phyloP scores from a whole-genome alignment of 768 basidiomycete species.

The Albatrellus ellisii region DNA sequence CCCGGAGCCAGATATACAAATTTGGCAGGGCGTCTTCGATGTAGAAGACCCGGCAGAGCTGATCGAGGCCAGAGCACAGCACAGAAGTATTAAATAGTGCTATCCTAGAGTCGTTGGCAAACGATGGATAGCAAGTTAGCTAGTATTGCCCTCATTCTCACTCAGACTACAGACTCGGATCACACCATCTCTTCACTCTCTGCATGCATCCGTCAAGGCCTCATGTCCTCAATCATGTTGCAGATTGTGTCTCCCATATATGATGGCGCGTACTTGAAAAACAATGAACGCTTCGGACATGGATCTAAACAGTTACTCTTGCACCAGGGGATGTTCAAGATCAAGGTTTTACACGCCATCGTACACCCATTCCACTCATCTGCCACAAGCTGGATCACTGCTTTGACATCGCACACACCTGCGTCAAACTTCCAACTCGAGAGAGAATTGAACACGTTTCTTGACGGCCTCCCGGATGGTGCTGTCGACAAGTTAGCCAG shows the following conservation, averaged over 20 bases:
- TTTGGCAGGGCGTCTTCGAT: too few species aligned
- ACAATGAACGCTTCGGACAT: conserved; percentile 79
- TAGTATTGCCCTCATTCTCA: too few species aligned
- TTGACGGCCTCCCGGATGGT: conserved; percentile 55
- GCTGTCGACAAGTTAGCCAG: conserved; percentile 67
- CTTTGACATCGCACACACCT: conserved; percentile 66
- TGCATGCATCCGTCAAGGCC: too few species aligned
- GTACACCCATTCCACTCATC: conserved; percentile 89
- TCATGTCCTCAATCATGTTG: conserved; percentile 84
- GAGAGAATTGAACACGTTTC: conserved; percentile 84
- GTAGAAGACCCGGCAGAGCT: too few species aligned
- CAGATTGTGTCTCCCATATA: conserved; percentile 40
- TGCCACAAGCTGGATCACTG: conserved; percentile 72
- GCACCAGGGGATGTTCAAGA: conserved; percentile 75
- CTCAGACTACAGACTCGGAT: too few species aligned
- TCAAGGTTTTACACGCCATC: conserved; percentile 94
- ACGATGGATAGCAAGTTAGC: too few species aligned
- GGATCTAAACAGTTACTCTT: conserved; percentile 42
- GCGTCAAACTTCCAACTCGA: conserved; percentile 60
- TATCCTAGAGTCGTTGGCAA: too few species aligned
- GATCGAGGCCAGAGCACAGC: too few species aligned
- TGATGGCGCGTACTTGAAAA: conserved; percentile 77
- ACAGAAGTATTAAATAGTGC: too few species aligned
- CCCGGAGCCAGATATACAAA: too few species aligned
- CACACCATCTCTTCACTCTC: too few species aligned